These are phyloP conservation scores for Plasmodium berghei DNA, from an alignment of 169 alveolate genomes.

Conservation along the genomic window DNA sequence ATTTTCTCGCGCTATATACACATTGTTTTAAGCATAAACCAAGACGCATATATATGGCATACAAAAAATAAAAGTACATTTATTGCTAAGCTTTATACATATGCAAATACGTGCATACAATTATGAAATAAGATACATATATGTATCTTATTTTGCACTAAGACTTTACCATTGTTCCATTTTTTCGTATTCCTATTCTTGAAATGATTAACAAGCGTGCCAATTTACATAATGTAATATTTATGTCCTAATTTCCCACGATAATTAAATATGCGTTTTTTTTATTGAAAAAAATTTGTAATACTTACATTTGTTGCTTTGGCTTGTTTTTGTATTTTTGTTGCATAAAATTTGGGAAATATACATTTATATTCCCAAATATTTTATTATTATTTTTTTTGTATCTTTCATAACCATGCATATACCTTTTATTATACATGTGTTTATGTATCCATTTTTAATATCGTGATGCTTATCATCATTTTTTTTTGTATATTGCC, in stretches of 20 bases:
- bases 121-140: constrained; percentile 22
- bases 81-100: constrained; percentile 22
- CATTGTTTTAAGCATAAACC: not conserved
- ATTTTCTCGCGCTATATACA: too few species aligned
- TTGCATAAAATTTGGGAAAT: not conserved
- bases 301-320: constrained; percentile 54
- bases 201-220: too few species aligned
- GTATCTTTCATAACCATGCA: constrained; percentile 4
- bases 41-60: not conserved
- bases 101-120: constrained; percentile 68
- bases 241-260: not conserved
- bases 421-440: not conserved
- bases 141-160: not conserved
- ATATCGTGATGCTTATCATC: too few species aligned
- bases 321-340: constrained; percentile 3
- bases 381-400: constrained; percentile 25
- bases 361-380: not conserved
- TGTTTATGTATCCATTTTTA: too few species aligned
- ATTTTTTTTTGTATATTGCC: not conserved
- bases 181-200: too few species aligned
- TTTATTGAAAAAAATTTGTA: constrained; percentile 36
- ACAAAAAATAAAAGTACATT: constrained; percentile 8
- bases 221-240: not conserved
- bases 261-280: constrained; percentile 11
- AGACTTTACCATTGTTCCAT: too few species aligned